phyloP scores from a whole-genome alignment of 176 grass and related monocot species.

The Phragmites australis region DNA sequence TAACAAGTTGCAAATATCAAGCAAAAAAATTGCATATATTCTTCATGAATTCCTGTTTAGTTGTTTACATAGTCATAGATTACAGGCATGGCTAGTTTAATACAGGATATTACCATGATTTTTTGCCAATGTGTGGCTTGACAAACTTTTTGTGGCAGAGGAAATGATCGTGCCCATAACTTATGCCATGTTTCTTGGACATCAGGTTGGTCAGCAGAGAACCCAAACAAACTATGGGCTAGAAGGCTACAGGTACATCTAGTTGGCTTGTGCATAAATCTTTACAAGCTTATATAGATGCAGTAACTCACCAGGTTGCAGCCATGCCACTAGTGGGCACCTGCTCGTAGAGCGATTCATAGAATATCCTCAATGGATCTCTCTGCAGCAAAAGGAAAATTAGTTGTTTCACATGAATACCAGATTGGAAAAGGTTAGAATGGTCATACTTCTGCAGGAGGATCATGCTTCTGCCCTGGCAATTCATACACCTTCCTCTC shows the following conservation, averaged over 20 bases:
- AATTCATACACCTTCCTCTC: slow-evolving; percentile 77
- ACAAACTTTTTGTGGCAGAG: neutral
- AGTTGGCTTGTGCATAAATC: neutral
- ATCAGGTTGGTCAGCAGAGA: slow-evolving; percentile 1
- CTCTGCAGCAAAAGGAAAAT: slow-evolving; percentile 58
- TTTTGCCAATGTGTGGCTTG: neutral
- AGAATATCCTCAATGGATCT: slow-evolving; percentile 94
- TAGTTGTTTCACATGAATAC: neutral
- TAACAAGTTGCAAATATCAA: neutral
- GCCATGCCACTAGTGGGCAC: slow-evolving; percentile 89
- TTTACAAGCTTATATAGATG: slow-evolving; percentile 3
- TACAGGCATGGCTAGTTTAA: neutral
- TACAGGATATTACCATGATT: neutral
- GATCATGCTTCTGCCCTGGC: slow-evolving; percentile 93
- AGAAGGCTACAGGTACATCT: neutral
- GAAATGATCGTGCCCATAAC: neutral
- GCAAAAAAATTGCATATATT: neutral
- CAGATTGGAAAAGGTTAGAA: slow-evolving; percentile 30
- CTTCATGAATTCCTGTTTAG: neutral
- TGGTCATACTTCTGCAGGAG: slow-evolving; percentile 74
- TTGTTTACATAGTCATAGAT: neutral
- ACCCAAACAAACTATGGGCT: neutral
- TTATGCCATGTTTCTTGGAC: neutral
- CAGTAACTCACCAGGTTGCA: slow-evolving; percentile 61
- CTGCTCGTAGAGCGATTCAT: slow-evolving; percentile 88